Evolutionary conservation across 179 eudicot species (phyloP).

Genomic region (Silene vulgaris): DNA sequence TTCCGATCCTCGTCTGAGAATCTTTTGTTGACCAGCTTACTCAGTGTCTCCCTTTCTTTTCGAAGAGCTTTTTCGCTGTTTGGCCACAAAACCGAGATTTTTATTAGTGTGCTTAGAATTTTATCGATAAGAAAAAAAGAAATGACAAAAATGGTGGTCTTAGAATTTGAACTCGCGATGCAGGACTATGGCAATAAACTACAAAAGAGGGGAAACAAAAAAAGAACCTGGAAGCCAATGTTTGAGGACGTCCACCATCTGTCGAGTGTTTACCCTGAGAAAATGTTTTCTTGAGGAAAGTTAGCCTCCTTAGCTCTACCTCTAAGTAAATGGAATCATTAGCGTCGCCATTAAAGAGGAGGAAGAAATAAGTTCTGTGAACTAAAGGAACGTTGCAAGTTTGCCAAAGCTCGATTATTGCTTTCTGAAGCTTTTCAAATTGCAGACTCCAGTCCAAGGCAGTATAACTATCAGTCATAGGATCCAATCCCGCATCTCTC

Average conservation of each 20-base stretch:
- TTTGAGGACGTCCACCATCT: slow-evolving; percentile 27
- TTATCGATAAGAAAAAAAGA: too few species aligned
- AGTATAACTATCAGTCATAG: slow-evolving; percentile 31
- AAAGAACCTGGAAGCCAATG: slow-evolving; percentile 36
- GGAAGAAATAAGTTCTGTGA: slow-evolving; percentile 84
- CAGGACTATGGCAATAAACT: too few species aligned
- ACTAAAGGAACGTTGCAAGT: slow-evolving; percentile 70
- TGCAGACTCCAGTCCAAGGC: slow-evolving; percentile 47
- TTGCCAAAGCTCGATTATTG: slow-evolving; percentile 72
- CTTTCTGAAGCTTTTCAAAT: slow-evolving; percentile 53
- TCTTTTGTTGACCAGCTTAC: slow-evolving; percentile 52
- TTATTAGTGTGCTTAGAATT: too few species aligned
- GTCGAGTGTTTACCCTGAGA: slow-evolving; percentile 20
- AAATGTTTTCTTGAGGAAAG: slow-evolving; percentile 40
- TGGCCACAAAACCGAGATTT: slow-evolving; percentile 19
- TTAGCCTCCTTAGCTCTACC: slow-evolving; percentile 75
- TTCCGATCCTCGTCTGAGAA: slow-evolving; percentile 54
- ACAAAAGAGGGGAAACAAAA: slow-evolving; percentile 3
- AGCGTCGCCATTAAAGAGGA: slow-evolving; percentile 74
- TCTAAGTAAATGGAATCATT: slow-evolving; percentile 81
- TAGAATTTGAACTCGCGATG: too few species aligned
- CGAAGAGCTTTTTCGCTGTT: slow-evolving; percentile 58
- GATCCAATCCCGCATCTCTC: slow-evolving; percentile 50
- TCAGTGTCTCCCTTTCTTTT: slow-evolving; percentile 58
- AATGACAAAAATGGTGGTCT: too few species aligned